Evolutionary conservation across 2,329 filamentous ascomycete species (phyloP).

Genomic region (Botrytis deweyae): DNA sequence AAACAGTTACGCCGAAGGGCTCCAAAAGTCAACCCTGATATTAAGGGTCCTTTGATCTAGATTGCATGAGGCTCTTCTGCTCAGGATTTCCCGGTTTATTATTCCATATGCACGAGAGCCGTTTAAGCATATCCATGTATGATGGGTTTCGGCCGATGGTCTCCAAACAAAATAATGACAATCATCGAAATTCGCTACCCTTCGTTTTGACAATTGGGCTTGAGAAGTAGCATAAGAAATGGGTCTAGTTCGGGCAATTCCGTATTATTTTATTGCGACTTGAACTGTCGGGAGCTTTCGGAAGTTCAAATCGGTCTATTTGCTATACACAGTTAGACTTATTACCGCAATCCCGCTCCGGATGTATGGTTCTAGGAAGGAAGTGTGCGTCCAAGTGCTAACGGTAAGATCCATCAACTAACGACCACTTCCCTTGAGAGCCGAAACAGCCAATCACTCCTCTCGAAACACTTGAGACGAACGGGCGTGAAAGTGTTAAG

Average conservation of each 20-base stretch:
- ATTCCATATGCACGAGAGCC: constrained; percentile 12
- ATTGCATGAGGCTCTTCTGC: constrained; percentile 20
- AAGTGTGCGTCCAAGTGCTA: not conserved
- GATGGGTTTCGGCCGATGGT: not conserved
- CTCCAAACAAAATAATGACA: not conserved
- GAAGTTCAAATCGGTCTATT: constrained; percentile 1
- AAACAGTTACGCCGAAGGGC: constrained; percentile 3
- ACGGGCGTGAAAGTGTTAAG: not conserved
- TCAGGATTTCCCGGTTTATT: constrained; percentile 8
- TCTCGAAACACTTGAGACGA: constrained; percentile 7
- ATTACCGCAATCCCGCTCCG: constrained; percentile 9
- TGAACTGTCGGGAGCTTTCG: constrained; percentile 17
- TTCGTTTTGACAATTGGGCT: constrained; percentile 2
- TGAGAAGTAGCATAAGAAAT: constrained; percentile 14
- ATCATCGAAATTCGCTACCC: not conserved
- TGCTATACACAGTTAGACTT: constrained; percentile 11
- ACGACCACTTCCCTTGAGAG: not conserved
- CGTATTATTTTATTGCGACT: constrained; percentile 3
- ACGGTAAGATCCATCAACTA: constrained; percentile 15
- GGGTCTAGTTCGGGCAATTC: constrained; percentile 1
- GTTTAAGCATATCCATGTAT: constrained; percentile 10
- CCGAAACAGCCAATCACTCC: constrained; percentile 7
- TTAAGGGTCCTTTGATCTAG: constrained; percentile 21
- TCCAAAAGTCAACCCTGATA: not conserved
- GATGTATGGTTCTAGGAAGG: constrained; percentile 16